phyloP scores from a whole-genome alignment of 306 rosid genomes.

The Prunus fruticosa region DNA sequence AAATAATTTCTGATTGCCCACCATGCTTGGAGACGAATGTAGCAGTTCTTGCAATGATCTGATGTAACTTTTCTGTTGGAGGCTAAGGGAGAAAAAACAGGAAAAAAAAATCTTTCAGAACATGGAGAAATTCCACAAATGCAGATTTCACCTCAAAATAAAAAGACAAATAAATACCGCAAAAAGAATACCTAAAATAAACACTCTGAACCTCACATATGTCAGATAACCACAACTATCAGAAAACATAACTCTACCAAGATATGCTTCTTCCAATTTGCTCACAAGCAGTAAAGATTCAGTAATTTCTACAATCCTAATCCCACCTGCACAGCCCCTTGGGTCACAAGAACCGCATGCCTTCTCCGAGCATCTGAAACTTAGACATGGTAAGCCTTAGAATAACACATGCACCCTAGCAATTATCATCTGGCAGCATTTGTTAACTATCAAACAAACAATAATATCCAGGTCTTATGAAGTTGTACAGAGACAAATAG shows the following conservation, averaged over 20 bases:
- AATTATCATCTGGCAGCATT: constrained; percentile 68
- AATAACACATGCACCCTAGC: constrained; percentile 80
- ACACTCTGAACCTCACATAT: constrained; percentile 36
- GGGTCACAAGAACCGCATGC: constrained; percentile 69
- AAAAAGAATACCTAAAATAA: constrained; percentile 19
- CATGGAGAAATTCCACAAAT: constrained; percentile 19
- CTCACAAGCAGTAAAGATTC: constrained; percentile 56
- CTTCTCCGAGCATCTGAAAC: constrained; percentile 97
- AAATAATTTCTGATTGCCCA: constrained; percentile 77
- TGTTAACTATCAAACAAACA: constrained; percentile 44
- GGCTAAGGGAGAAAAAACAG: constrained; percentile 58
- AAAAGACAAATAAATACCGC: not conserved
- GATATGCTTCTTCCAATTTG: constrained; percentile 52
- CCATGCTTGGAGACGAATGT: constrained; percentile 72
- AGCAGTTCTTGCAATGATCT: constrained; percentile 83
- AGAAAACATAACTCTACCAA: constrained; percentile 62
- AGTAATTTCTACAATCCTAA: constrained; percentile 75
- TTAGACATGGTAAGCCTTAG: constrained; percentile 98
- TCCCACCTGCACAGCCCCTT: constrained; percentile 90
- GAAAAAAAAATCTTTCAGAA: constrained; percentile 22
- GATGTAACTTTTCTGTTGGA: constrained; percentile 78
- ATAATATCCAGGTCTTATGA: constrained; percentile 14
- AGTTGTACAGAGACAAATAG: not conserved
- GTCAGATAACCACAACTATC: constrained; percentile 51
- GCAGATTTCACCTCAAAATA: constrained; percentile 18